Evolutionary conservation across 1,284 basidiomycete genomes (phyloP).

Genomic region (Cryptococcus hybrid): DNA sequence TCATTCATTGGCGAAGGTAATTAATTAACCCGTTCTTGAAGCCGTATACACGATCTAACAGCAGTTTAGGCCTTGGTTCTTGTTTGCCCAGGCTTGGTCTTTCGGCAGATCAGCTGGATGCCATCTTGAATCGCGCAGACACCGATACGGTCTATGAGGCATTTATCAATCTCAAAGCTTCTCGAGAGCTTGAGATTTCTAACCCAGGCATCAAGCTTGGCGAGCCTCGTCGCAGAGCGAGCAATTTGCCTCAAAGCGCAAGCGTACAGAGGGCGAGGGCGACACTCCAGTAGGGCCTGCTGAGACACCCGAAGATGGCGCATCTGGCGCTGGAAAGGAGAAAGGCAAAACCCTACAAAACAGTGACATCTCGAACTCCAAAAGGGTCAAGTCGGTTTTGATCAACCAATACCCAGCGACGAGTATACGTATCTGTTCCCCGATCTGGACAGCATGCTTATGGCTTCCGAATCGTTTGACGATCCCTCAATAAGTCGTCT

Average conservation of each 20-base stretch:
- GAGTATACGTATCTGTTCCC: constrained; percentile 32
- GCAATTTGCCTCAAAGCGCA: constrained; percentile 24
- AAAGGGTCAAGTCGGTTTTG: background rate
- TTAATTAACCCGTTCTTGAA: background rate
- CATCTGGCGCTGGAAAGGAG: background rate
- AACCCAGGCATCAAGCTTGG: constrained; percentile 36
- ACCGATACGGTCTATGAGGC: constrained; percentile 89
- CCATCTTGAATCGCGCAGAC: constrained; percentile 75
- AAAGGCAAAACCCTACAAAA: constrained; percentile 1
- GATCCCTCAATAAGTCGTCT: background rate
- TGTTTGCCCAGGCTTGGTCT: constrained; percentile 70
- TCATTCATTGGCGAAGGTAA: constrained; percentile 78
- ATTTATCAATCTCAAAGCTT: constrained; percentile 58
- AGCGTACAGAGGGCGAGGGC: constrained; percentile 12
- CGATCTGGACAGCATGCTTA: constrained; percentile 18
- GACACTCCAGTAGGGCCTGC: background rate
- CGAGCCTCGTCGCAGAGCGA: constrained; percentile 13
- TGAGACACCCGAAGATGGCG: background rate
- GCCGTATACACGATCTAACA: background rate
- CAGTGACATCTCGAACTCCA: background rate
- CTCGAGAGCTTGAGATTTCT: constrained; percentile 31
- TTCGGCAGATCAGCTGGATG: constrained; percentile 68
- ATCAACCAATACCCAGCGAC: background rate
- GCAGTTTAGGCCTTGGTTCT: constrained; percentile 54
- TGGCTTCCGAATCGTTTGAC: background rate